phyloP scores from a whole-genome alignment of 228 moss, liverwort and hornwort species.

The Sphagnum magellanicum region DNA sequence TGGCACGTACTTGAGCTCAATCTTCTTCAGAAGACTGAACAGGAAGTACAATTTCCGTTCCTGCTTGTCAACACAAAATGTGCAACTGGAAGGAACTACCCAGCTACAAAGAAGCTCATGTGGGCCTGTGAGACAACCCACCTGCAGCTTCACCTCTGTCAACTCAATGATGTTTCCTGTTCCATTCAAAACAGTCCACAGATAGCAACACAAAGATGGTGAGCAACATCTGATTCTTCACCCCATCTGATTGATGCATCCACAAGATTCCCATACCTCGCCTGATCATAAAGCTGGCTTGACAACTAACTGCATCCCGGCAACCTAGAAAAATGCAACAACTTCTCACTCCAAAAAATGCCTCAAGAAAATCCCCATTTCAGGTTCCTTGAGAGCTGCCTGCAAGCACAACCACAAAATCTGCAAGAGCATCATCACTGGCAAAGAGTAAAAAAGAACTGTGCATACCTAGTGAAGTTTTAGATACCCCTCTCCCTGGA shows the following conservation, averaged over 20 bases:
- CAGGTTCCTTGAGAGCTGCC: not conserved
- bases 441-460: too few species aligned
- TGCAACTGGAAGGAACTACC: slow-evolving; percentile 35
- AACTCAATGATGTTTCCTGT: slow-evolving; percentile 32
- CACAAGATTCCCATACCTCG: not conserved
- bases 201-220: too few species aligned
- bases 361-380: too few species aligned
- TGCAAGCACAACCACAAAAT: not conserved
- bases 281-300: not conserved
- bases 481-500: too few species aligned
- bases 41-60: slow-evolving; percentile 34
- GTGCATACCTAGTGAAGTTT: too few species aligned
- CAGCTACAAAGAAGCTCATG: slow-evolving; percentile 50
- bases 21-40: slow-evolving; percentile 23
- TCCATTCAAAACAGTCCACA: too few species aligned
- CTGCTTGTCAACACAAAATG: slow-evolving; percentile 37
- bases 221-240: not conserved
- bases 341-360: too few species aligned
- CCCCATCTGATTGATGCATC: not conserved
- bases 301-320: too few species aligned
- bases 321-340: too few species aligned
- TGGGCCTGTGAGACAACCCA: slow-evolving; percentile 47
- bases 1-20: slow-evolving; percentile 2
- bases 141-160: slow-evolving; percentile 36
- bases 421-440: too few species aligned